Evolutionary conservation across 129 eudicot species (phyloP), one percentile per base, ranked within the genome.

Genomic region (Gnaphalium uliginosum): DNA sequence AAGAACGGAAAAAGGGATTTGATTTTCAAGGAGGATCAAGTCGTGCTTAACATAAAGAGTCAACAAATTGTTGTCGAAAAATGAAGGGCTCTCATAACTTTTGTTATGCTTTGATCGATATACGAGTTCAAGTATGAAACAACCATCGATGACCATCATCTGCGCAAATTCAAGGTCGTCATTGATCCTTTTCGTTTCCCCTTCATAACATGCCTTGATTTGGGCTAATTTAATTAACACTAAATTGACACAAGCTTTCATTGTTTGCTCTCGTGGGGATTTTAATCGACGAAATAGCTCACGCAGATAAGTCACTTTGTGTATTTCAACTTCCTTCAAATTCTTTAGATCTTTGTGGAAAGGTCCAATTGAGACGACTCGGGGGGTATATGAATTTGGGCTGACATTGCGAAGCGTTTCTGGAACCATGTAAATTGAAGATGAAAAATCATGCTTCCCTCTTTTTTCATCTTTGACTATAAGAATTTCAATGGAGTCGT

Each of bases 361-460:
- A 76, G 80, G 74, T 24, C 80, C 74, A 18, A 77, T 39, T 17
- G 69, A 77, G 10, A 68, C 75, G 18, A 68, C 69, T 3, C 25
- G 75, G 5, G 75, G 81, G 17, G 21, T 56, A 29, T 35, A 77
- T 67, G 69, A 77, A 58, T 1, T 11, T 19, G 67, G 48, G 23
- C 61, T 68, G 43, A 68, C 29, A 6, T 67, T 18, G 33, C 75
- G 29, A 10, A 77, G 68, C 18, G 21, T 50, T 50, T 50, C n/a
- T 50, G 57, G 57, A 15, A 50, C 19, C 19, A 15, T 50, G 56
- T 50, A 15, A 13, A 50, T 50, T 0, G 56, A 50, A 50, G 56
- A 19, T 50, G 56, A 14, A 50, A 15, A 50, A 50, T 14, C 56
- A 50, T 9, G 15, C n/a, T 50, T 50, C 19, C 7, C 19, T 50